phyloP scores from a whole-genome alignment of 495 filamentous ascomycete species.

The Hyaloscypha finlandica region DNA sequence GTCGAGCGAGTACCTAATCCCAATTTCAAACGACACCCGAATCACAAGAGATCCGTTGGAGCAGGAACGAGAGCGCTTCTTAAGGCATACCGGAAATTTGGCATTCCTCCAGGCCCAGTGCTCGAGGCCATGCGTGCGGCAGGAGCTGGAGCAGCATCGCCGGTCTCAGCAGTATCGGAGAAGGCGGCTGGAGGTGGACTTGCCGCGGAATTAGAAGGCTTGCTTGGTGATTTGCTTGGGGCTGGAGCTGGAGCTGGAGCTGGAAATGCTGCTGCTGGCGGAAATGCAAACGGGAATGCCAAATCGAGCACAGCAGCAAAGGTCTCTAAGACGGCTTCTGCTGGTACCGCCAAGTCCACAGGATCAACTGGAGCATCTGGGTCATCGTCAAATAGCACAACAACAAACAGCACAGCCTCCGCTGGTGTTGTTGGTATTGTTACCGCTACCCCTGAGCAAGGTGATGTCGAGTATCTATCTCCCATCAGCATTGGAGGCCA shows the following conservation, averaged over 20 bases:
- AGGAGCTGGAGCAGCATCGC: neutral
- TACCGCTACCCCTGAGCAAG: slow-evolving; percentile 58
- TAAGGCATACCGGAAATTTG: slow-evolving; percentile 66
- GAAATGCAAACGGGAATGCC: neutral
- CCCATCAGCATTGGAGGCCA: slow-evolving; percentile 77
- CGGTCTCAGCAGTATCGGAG: neutral
- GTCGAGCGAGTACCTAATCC: slow-evolving; percentile 58
- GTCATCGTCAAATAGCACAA: slow-evolving; percentile 5
- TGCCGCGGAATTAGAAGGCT: neutral
- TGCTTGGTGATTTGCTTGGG: neutral
- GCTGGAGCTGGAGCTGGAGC: neutral
- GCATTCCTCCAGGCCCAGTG: slow-evolving; percentile 50
- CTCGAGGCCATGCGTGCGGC: slow-evolving; percentile 36
- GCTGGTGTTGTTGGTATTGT: slow-evolving; percentile 62
- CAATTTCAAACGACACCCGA: slow-evolving; percentile 37
- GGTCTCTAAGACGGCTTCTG: slow-evolving; percentile 33
- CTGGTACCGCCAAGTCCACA: slow-evolving; percentile 14
- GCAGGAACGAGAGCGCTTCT: slow-evolving; percentile 47
- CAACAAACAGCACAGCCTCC: neutral
- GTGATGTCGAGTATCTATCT: slow-evolving; percentile 72
- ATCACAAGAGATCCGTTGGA: slow-evolving; percentile 48
- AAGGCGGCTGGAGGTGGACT: neutral
- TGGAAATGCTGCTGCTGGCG: neutral
- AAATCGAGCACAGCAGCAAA: neutral
- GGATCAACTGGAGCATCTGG: slow-evolving; percentile 1